A percentile compares a stretch with the other conserved stretches of the same genome.
phyloP scores from a whole-genome alignment of 75 land plant genomes.

The Pinus taeda region DNA sequence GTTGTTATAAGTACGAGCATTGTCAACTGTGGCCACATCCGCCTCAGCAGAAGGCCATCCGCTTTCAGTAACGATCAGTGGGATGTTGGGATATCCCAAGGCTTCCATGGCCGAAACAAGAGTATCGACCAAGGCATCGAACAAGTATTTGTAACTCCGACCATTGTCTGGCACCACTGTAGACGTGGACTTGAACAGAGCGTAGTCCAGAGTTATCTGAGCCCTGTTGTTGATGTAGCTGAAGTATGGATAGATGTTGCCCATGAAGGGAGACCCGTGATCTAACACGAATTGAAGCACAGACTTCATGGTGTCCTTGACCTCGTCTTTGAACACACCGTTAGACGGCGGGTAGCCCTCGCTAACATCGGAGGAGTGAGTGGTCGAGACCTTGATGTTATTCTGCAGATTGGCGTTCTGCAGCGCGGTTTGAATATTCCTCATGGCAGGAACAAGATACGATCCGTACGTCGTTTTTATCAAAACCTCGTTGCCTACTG shows the following conservation, averaged over 20 bases:
- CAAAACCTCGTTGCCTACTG: slow-evolving; percentile 65
- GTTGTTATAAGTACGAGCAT: slow-evolving; percentile 47
- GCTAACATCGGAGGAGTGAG: slow-evolving; percentile 8
- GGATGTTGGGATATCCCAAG: slow-evolving; percentile 8
- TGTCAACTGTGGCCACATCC: slow-evolving; percentile 18
- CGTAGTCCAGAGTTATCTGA: slow-evolving; percentile 12
- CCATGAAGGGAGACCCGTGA: slow-evolving; percentile 27
- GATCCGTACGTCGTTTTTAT: slow-evolving; percentile 14
- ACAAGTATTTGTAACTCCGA: slow-evolving; percentile 21
- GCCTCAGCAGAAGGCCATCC: slow-evolving; percentile 51
- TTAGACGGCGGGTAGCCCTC: slow-evolving; percentile 30
- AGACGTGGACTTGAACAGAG: slow-evolving; percentile 16
- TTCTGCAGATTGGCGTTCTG: slow-evolving; percentile 9
- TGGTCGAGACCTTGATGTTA: slow-evolving; percentile 32
- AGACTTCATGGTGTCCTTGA: slow-evolving; percentile 1
- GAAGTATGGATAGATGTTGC: slow-evolving; percentile 49
- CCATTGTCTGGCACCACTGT: slow-evolving; percentile 12
- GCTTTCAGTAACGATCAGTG: slow-evolving; percentile 36
- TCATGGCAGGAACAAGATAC: slow-evolving; percentile 33
- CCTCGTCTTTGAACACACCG: slow-evolving; percentile 16
- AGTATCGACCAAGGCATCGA: slow-evolving; percentile 49
- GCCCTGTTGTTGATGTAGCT: slow-evolving; percentile 14
- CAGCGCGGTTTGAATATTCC: slow-evolving; percentile 17
- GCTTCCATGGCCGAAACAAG: slow-evolving; percentile 30
- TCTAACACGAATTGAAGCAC: slow-evolving; percentile 14